A percentile compares a stretch with the other conserved stretches of the same genome.
Conservation (phyloP, 2,329 filamentous ascomycete genomes). For the Penicillium oxalicum region DNA sequence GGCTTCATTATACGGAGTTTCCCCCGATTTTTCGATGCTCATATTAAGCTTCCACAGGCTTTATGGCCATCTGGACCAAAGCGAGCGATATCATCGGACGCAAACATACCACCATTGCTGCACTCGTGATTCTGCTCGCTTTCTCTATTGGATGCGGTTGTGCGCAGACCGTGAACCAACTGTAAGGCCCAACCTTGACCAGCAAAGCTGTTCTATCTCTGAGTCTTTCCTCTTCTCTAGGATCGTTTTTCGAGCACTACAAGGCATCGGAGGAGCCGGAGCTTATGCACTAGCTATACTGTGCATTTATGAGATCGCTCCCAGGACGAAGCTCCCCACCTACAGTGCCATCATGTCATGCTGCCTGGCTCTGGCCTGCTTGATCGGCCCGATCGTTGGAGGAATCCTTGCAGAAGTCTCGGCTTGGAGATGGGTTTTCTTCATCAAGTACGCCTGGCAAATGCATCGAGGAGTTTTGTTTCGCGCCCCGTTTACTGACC, state of each 20-base stretch:
- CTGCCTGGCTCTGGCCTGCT: conserved; percentile 18
- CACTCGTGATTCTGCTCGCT: conserved; percentile 25
- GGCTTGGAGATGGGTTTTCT: conserved; percentile 27
- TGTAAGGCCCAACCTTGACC: conserved; percentile 12
- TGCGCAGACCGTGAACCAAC: conserved; percentile 25
- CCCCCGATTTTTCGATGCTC: not conserved
- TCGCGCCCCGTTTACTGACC: too few relatives aligned
- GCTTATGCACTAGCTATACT: conserved; percentile 25
- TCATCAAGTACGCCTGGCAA: conserved; percentile 18
- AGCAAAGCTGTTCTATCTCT: not conserved
- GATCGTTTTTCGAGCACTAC: conserved; percentile 28
- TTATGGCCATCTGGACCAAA: conserved; percentile 30
- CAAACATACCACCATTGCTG: conserved; percentile 18
- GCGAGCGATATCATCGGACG: conserved; percentile 30
- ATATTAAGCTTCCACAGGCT: conserved; percentile 11
- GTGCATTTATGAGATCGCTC: conserved; percentile 27
- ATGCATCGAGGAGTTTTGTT: too few relatives aligned
- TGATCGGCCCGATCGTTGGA: conserved; percentile 22
- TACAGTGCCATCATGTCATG: conserved; percentile 21
- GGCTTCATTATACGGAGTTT: too few relatives aligned
- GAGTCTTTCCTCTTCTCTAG: conserved; percentile 13
- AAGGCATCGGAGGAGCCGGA: conserved; percentile 31
- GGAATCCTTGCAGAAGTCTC: conserved; percentile 19
- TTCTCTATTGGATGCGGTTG: conserved; percentile 31
- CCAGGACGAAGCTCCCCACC: conserved; percentile 18